These are phyloP conservation scores for Coffea eugenioides DNA, from an alignment of 257 asterid genomes.

Conservation along the genomic window DNA sequence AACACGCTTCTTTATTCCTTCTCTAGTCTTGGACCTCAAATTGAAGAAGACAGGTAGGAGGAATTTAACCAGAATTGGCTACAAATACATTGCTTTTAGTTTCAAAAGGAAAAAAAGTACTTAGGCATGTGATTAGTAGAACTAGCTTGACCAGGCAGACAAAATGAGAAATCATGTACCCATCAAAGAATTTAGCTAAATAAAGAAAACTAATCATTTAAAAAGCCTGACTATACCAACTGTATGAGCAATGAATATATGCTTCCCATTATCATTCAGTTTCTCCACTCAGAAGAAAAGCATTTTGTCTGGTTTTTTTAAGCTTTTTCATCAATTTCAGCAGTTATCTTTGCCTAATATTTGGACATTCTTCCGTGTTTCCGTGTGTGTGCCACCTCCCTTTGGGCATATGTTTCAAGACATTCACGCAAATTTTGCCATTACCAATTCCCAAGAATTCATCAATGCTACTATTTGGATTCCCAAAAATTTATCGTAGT, in stretches of 20 bases:
- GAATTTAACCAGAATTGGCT: conserved; percentile 26
- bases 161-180: conserved; percentile 26
- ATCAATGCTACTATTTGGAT: not conserved
- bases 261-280: conserved; percentile 7
- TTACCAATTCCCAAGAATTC: not conserved
- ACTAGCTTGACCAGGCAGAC: conserved; percentile 23
- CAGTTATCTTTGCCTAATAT: not conserved
- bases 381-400: not conserved
- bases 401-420: not conserved
- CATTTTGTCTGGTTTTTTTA: conserved; percentile 14
- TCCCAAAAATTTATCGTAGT: not conserved
- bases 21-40: conserved; percentile 32
- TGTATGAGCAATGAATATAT: not conserved
- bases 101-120: not conserved
- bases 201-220: conserved; percentile 2
- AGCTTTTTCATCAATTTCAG: conserved; percentile 22
- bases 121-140: conserved; percentile 22
- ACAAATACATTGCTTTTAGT: conserved; percentile 31
- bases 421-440: conserved; percentile 3
- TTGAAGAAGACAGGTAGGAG: conserved; percentile 30
- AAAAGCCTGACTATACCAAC: conserved; percentile 2
- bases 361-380: not conserved
- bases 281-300: conserved; percentile 30
- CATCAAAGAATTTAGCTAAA: conserved; percentile 7
- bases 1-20: conserved; percentile 35